Evolutionary conservation across 2,329 filamentous ascomycete species (phyloP).

Genomic region (Fusarium nisikadoi): DNA sequence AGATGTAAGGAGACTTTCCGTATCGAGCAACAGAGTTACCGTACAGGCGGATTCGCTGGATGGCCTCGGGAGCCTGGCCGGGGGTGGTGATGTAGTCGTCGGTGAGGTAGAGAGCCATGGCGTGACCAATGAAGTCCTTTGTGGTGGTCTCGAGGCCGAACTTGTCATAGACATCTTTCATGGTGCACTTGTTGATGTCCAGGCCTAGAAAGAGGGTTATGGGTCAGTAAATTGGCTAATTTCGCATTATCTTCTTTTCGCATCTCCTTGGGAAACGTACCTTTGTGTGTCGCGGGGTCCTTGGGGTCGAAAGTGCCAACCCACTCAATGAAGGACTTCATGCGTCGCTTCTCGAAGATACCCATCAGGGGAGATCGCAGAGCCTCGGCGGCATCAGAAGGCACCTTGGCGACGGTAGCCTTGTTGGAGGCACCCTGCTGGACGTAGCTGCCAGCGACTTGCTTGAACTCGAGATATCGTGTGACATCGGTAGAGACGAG

Average conservation of each 20-base stretch:
- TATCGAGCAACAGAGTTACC: slow-evolving; percentile 98
- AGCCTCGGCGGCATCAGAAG: slow-evolving; percentile 90
- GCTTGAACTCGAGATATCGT: slow-evolving; percentile 90
- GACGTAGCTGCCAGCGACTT: slow-evolving; percentile 95
- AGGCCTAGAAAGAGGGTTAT: slow-evolving; percentile 67
- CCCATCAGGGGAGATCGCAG: slow-evolving; percentile 95
- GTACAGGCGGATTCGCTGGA: slow-evolving; percentile 93
- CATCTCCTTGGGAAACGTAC: slow-evolving; percentile 59
- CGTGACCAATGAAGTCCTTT: slow-evolving; percentile 95
- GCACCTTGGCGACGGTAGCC: slow-evolving; percentile 96
- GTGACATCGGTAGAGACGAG: slow-evolving; percentile 95
- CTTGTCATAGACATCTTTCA: slow-evolving; percentile 99
- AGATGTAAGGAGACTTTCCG: slow-evolving; percentile 99
- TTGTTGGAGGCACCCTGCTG: slow-evolving; percentile 86
- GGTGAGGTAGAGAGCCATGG: slow-evolving; percentile 95
- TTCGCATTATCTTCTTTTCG: not conserved
- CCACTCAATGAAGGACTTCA: slow-evolving; percentile 97
- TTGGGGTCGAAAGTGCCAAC: slow-evolving; percentile 85
- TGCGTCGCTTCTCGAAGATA: slow-evolving; percentile 95
- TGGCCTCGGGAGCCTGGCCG: slow-evolving; percentile 82
- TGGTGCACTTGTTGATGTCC: slow-evolving; percentile 80
- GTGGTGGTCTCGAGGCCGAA: slow-evolving; percentile 91
- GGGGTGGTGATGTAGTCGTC: slow-evolving; percentile 84
- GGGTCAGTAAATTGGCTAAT: slow-evolving; percentile 22
- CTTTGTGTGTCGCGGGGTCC: slow-evolving; percentile 88